Base-by-base conservation (phyloP, 2,329 filamentous ascomycete genomes). In the Rachicladosporium sp. region DNA sequence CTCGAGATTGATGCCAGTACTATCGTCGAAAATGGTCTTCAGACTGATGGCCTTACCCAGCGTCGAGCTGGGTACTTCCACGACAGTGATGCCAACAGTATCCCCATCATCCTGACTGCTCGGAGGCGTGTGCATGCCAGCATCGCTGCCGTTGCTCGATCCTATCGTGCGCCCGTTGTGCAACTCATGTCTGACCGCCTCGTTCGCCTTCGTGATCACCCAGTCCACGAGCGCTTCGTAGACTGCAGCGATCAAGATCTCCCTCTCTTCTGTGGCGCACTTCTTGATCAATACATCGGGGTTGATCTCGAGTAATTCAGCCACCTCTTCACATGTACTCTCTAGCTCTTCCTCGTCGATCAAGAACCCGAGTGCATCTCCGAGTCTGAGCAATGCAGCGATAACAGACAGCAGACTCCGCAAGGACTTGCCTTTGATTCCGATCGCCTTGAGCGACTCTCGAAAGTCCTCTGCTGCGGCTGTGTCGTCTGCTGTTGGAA, bases 191-290 rank as follows among this genome's bases (percentile, higher is more conserved):
- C 77, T 71, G 53, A 98, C 94, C 8, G 88, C 75, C 29, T 80
- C 74, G 51, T 98, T 98, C 41, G 88, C 89, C 56, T 88, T 91
- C 41, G 71, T 67, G 44, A 98, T 81, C 10, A 98, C 82, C 83
- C 87, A 96, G 57, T 96, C 91, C 0, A 98, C 87, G 19, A 96
- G 68, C 9, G 88, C 80, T 62, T 98, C 91, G 54, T 98, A 98
- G 10, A 96, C 70, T 2, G 85, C 88, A 9, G 78, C 80, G 43
- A 96, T 83, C 31, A 95, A 67, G 2, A 83, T 78, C 53, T 81
- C 76, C 7, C 91, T 78, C 43, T 96, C 91, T 44, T 88, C 77
- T 0, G 87, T 93, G 43, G 78, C 82, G 60, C 85, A 86, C 53
- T 89, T 80, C 37, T 74, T 74, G 31, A 81, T 66, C 6, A 98